Evolutionary conservation across 768 basidiomycete genomes (phyloP).

Genomic region (Phaeotremella fagi): DNA sequence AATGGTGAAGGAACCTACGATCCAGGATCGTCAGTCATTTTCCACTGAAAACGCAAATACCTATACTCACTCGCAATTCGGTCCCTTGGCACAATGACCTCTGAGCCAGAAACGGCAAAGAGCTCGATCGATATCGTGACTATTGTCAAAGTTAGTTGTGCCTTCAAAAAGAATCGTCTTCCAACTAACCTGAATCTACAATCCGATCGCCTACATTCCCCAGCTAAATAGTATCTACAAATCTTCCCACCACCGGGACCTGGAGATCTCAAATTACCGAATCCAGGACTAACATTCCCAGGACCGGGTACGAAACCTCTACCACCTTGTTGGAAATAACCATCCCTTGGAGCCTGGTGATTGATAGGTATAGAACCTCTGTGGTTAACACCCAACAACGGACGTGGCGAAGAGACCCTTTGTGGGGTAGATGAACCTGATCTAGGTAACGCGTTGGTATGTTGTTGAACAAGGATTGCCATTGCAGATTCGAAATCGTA

Average conservation of each 20-base stretch:
- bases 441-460: conserved; percentile 51
- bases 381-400: conserved; percentile 31
- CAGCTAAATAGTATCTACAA: conserved; percentile 93
- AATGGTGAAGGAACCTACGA: conserved; percentile 70
- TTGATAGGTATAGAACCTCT: conserved; percentile 32
- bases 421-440: conserved; percentile 49
- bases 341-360: conserved; percentile 35
- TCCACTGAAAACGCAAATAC: background rate
- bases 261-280: conserved; percentile 33
- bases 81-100: conserved; percentile 94
- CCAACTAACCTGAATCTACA: conserved; percentile 85
- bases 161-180: background rate
- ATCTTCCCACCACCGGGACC: conserved; percentile 55
- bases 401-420: conserved; percentile 36
- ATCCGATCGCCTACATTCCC: conserved; percentile 91
- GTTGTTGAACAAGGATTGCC: conserved; percentile 77
- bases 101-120: conserved; percentile 96
- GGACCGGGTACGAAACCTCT: conserved; percentile 38
- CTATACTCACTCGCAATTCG: conserved; percentile 67
- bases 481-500: conserved; percentile 96
- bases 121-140: conserved; percentile 91
- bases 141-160: conserved; percentile 44
- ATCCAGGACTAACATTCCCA: conserved; percentile 42
- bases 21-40: too few species aligned
- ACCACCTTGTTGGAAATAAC: conserved; percentile 44